These are phyloP conservation scores for Creolimax fragrantissima DNA, from an alignment of 78 protist species.

Conservation along the genomic window DNA sequence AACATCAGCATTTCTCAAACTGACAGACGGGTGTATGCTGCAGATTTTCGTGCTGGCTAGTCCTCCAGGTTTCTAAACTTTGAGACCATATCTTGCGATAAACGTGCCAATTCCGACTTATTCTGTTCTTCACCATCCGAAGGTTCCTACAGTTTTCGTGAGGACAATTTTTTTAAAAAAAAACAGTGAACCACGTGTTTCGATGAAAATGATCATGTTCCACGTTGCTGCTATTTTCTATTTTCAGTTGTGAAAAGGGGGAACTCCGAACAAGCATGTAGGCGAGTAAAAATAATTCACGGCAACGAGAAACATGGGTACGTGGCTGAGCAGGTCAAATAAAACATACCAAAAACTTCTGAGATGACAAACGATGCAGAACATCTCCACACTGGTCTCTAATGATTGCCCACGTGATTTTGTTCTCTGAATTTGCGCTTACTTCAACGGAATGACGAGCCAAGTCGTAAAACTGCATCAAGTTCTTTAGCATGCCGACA, in stretches of 20 bases:
- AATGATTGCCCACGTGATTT: slow-evolving; percentile 19
- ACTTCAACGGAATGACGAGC: slow-evolving; percentile 22
- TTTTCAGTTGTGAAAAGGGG: too few relatives aligned
- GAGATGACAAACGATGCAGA: slow-evolving; percentile 4
- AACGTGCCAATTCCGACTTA: not conserved
- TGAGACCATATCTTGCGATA: not conserved
- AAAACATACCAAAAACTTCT: slow-evolving; percentile 40
- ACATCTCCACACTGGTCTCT: not conserved
- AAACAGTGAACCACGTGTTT: not conserved
- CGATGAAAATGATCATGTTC: too few relatives aligned
- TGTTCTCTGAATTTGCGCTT: slow-evolving; percentile 1
- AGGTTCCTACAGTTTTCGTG: slow-evolving; percentile 17
- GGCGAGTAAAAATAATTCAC: too few relatives aligned
- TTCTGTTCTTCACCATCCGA: slow-evolving; percentile 24
- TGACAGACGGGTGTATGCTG: too few relatives aligned
- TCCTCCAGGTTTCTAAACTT: slow-evolving; percentile 36
- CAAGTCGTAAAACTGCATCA: slow-evolving; percentile 70
- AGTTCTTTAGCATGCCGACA: slow-evolving; percentile 85
- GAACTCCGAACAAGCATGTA: too few relatives aligned
- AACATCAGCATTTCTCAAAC: too few relatives aligned
- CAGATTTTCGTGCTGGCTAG: too few relatives aligned
- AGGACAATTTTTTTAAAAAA: not conserved
- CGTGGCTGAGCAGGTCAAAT: too few relatives aligned
- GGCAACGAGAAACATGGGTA: too few relatives aligned
- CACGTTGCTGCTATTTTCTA: too few relatives aligned